Conservation (phyloP, 257 asterid genomes). For the Eucommia ulmoides region DNA sequence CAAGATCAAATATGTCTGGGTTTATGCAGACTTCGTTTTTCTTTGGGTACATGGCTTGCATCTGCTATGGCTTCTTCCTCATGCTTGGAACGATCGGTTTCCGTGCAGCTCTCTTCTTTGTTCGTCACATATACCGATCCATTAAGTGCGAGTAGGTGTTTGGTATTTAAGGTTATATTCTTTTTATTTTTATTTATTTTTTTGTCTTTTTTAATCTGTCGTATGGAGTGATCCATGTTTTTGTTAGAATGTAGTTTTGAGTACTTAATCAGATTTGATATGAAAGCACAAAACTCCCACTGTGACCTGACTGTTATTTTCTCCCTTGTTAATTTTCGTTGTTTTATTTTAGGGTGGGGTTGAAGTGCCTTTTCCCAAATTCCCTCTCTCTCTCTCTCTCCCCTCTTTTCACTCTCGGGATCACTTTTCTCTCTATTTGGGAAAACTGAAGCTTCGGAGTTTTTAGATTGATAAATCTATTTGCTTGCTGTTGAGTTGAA, state of each 20-base stretch:
- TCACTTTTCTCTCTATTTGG: neutral
- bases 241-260: neutral
- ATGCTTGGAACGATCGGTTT: constrained; percentile 21
- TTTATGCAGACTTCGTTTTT: constrained; percentile 23
- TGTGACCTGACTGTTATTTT: too few relatives aligned
- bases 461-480: neutral
- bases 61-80: constrained; percentile 23
- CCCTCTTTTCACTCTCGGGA: neutral
- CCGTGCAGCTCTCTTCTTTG: constrained; percentile 12
- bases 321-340: too few relatives aligned
- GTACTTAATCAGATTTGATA: neutral
- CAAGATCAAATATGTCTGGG: constrained; percentile 14
- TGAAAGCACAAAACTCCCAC: too few relatives aligned
- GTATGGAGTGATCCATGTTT: neutral
- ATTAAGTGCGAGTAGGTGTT: constrained; percentile 18
- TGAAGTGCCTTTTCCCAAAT: too few relatives aligned
- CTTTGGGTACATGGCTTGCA: constrained; percentile 24
- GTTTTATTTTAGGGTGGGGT: too few relatives aligned
- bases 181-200: too few relatives aligned
- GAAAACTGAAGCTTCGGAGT: neutral
- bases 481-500: neutral
- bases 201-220: too few relatives aligned
- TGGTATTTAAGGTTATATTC: neutral
- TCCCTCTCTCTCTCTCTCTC: neutral
- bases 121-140: constrained; percentile 12